These are phyloP conservation scores for Pichia pseudocactophila DNA, from an alignment of 805 yeast genomes.

Conservation along the genomic window DNA sequence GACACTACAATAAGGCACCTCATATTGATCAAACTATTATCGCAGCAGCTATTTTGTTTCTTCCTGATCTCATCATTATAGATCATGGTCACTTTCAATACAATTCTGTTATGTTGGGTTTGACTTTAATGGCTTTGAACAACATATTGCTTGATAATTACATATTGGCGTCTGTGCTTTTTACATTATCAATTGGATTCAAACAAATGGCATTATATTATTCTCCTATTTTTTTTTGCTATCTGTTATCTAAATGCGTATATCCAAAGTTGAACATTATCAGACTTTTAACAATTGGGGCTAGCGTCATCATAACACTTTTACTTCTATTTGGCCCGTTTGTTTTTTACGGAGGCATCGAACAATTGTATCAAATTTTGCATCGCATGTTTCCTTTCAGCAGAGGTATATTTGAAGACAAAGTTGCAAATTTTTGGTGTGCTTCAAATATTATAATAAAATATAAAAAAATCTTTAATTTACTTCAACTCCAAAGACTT, in stretches of 20 bases:
- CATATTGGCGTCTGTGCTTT: constrained; percentile 64
- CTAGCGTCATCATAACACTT: constrained; percentile 53
- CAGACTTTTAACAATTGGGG: constrained; percentile 52
- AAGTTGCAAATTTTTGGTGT: constrained; percentile 97
- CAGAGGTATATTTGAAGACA: constrained; percentile 93
- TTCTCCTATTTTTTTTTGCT: constrained; percentile 80
- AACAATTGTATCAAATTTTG: constrained; percentile 48
- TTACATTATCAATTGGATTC: constrained; percentile 69
- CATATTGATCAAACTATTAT: constrained; percentile 71
- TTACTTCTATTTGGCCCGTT: constrained; percentile 52
- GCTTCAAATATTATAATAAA: constrained; percentile 75
- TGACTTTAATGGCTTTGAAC: constrained; percentile 59
- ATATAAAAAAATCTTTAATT: constrained; percentile 47
- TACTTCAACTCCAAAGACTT: constrained; percentile 47
- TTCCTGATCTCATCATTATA: constrained; percentile 72
- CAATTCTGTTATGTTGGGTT: constrained; percentile 89
- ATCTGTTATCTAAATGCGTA: constrained; percentile 50
- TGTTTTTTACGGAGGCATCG: constrained; percentile 35
- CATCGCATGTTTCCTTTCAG: constrained; percentile 81
- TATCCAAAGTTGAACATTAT: constrained; percentile 38
- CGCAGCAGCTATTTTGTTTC: constrained; percentile 71
- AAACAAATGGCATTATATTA: constrained; percentile 95
- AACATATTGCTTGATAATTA: constrained; percentile 57
- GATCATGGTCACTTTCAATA: constrained; percentile 98
- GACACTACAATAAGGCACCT: constrained; percentile 36